Percentiles rank a stretch among this genome's conserved stretches.
These are phyloP conservation scores for Taphrina confusa DNA, from an alignment of 1,139 yeast species.

Conservation along the genomic window DNA sequence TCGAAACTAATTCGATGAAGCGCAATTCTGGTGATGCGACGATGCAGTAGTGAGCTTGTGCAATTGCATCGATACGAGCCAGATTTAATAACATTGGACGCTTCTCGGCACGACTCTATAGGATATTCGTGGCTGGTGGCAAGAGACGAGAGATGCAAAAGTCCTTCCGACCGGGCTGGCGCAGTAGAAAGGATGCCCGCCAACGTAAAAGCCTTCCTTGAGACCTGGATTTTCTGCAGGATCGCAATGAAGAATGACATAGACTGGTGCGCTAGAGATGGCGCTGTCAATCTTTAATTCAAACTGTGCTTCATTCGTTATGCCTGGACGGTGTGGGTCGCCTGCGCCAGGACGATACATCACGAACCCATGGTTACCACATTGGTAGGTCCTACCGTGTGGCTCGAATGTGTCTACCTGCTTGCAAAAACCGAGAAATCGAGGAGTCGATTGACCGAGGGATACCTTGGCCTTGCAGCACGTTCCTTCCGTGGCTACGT, in stretches of 20 bases:
- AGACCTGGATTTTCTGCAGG: constrained; percentile 1
- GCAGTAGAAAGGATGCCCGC: background rate
- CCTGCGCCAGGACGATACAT: background rate
- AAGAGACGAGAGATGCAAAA: background rate
- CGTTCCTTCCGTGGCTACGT: background rate
- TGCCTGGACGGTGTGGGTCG: background rate
- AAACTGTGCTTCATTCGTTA: background rate
- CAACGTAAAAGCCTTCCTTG: background rate
- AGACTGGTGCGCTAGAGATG: too few species aligned
- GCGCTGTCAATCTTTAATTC: background rate
- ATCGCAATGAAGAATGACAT: constrained; percentile 7
- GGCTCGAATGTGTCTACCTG: background rate
- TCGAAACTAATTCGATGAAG: too few species aligned
- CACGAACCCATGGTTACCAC: constrained; percentile 3
- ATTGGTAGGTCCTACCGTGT: background rate
- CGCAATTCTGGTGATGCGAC: too few species aligned
- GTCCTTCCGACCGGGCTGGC: background rate
- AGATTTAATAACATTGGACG: too few species aligned
- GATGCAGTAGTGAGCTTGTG: too few species aligned
- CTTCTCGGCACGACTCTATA: background rate
- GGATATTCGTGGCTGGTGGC: background rate
- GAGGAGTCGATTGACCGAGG: background rate
- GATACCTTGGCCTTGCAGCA: background rate
- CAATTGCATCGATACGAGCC: too few species aligned
- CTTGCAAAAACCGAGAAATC: background rate